Evolutionary conservation across 2,329 filamentous ascomycete species (phyloP), one percentile per base, ranked within the genome.

Genomic region (Epicoccum sorghinum): DNA sequence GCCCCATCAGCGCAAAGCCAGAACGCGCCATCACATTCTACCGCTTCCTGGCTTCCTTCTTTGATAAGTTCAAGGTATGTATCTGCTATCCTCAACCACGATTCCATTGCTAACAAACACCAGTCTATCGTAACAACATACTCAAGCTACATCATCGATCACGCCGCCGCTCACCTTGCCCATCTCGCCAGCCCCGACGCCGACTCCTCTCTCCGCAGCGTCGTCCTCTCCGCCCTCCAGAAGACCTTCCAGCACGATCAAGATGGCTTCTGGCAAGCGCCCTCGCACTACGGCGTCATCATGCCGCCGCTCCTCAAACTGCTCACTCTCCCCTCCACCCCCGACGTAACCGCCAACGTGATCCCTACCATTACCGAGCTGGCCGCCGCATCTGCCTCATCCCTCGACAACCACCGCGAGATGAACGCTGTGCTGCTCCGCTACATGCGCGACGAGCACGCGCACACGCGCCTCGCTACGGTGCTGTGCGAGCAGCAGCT

Each of bases 221-320:
- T 85, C 14, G 85, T 91, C 2, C 82, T 98, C 45, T 79, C 81
- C 47, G 89, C 91, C 18, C 81, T 98, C 40, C 79, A 83, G 25
- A 88, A 86, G 63, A 89, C 86, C 64, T 96, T 98, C 69, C 83
- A 89, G 74, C 86, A 96, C 72, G 95, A 98, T 70, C 90, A 96
- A 76, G 92, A 96, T 72, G 89, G 92, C 74, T 98, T 96, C 79
- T 98, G 93, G 93, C 92, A 96, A 80, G 86, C 90, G 0, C 93
- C 95, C 0, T 84, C 89, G 0, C 93, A 97, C 77, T 96, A 97
- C 69, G 81, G 82, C 52, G 84, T 84, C 25, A 86, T 97, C 35
- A 85, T 86, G 12, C 80, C 82, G 0, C 85, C 89, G 3, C 80
- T 98, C 27, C 82, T 91, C 58, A 78, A 82, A 23, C 91, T 96